Percentiles rank a stretch among this genome's conserved stretches.
These are phyloP conservation scores for Hemisphaericaspora xylofermentans DNA, from an alignment of 1,139 yeast species.

Conservation along the genomic window DNA sequence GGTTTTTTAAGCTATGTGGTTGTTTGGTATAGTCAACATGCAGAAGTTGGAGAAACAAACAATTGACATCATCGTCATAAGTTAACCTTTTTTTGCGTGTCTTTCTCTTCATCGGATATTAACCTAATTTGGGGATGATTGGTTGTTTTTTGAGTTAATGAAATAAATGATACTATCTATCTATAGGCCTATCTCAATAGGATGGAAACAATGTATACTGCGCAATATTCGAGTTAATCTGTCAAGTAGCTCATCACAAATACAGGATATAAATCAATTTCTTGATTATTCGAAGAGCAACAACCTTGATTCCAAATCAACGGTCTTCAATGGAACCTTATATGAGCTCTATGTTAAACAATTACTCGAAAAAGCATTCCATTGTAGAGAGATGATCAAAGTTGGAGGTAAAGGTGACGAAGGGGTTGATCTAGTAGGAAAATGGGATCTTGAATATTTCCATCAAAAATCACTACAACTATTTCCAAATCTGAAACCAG, in stretches of 20 bases:
- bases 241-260: not conserved
- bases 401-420: slow-evolving; percentile 72
- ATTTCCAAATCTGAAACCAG: slow-evolving; percentile 9
- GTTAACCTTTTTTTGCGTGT: not conserved
- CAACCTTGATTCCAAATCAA: slow-evolving; percentile 28
- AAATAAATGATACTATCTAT: not conserved
- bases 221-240: not conserved
- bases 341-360: slow-evolving; percentile 61
- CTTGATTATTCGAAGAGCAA: slow-evolving; percentile 28
- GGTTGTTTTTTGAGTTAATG: not conserved
- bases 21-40: too few species aligned
- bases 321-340: slow-evolving; percentile 66
- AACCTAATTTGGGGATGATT: too few species aligned
- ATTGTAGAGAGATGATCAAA: slow-evolving; percentile 39
- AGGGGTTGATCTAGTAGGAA: slow-evolving; percentile 68
- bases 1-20: too few species aligned
- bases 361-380: slow-evolving; percentile 40
- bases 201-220: not conserved
- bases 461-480: slow-evolving; percentile 14
- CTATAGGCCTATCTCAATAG: not conserved
- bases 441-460: slow-evolving; percentile 49
- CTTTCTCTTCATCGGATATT: not conserved
- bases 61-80: too few species aligned
- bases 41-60: too few species aligned
- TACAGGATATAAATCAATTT: slow-evolving; percentile 27